Evolutionary conservation across 345 rosid genomes (phyloP).

Genomic region (Citrus hindsii): DNA sequence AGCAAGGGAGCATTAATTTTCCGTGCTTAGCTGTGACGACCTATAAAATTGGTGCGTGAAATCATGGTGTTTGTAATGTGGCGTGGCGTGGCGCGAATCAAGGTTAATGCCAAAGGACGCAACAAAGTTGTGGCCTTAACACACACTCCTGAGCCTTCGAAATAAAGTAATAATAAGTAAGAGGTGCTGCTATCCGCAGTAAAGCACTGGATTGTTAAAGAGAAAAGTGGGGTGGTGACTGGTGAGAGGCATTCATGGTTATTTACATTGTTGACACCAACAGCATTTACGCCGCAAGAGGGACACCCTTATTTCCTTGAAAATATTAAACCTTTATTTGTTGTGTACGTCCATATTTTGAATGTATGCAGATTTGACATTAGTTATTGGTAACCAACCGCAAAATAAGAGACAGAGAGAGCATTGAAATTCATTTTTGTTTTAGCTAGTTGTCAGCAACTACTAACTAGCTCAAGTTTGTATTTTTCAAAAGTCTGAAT

Average conservation of each 20-base stretch:
- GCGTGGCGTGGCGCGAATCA: conserved; percentile 10
- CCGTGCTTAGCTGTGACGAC: neutral
- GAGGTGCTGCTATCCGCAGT: neutral
- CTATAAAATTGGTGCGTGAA: neutral
- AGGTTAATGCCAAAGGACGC: neutral
- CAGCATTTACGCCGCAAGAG: neutral
- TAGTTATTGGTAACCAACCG: too few species aligned
- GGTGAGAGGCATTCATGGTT: neutral
- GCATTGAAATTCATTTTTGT: too few species aligned
- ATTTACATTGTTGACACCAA: neutral
- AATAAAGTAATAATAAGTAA: neutral
- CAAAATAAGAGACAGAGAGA: too few species aligned
- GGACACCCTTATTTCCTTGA: too few species aligned
- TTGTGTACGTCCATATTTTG: too few species aligned
- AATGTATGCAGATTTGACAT: too few species aligned
- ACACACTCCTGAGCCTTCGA: neutral
- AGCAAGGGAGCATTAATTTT: neutral
- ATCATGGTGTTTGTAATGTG: conserved; percentile 11
- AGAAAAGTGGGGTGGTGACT: neutral
- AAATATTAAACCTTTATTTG: too few species aligned
- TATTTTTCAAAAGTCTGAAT: too few species aligned
- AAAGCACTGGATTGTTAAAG: neutral
- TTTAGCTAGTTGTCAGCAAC: too few species aligned
- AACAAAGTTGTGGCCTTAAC: neutral
- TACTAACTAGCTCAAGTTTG: too few species aligned